Base-by-base conservation (phyloP, 345 rosid species). In the Citrus hindsii region DNA sequence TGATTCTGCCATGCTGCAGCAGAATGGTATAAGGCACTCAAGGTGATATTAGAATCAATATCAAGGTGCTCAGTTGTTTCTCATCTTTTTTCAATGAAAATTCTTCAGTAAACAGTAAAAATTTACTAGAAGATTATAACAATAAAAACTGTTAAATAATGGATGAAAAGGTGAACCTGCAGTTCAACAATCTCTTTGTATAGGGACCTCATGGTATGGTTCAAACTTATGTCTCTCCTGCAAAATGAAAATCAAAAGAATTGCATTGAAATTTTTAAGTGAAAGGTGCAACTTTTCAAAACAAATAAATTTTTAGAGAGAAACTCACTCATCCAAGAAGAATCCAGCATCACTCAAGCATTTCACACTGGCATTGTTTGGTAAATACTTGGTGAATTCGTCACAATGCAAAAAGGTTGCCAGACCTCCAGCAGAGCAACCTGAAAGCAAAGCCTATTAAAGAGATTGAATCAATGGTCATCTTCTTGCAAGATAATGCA, bases 381-480 rank as follows among this genome's bases (percentile, higher is more conserved):
- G 95, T 71, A 96, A 85, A 81, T 83, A 84, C 46, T 77, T 82
- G 18, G 92, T 67, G 82, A 96, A 90, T 71, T 82, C 84, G 75
- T 94, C 95, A 60, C 99, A 94, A 56, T 92, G 98, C 79, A 89
- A 56, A 81, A 96, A 92, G 66, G 90, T 69, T 12, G 99, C 90
- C 63, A 96, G 85, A 74, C 98, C 99, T 64, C 99, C 99, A 63
- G 99, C 99, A 70, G 99, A 96, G 88, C 99, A 96, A 77, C 99
- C 99, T 66, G 98, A 92, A 62, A 96, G 92, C 90, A 96, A 86
- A 78, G 97, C 99, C 99, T 96, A 65, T 4, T 22, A 76, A 71
- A 66, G 66, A 61, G 12, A 71, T 59, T 56, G 5, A 37, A 30
- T 58, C 75, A 59, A 51, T 60, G 35, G 55, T 42, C 21, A 62